A percentile compares a stretch with the other conserved stretches of the same genome.
Conservation (phyloP, 139 green algal species). For the Closterium sp. region DNA sequence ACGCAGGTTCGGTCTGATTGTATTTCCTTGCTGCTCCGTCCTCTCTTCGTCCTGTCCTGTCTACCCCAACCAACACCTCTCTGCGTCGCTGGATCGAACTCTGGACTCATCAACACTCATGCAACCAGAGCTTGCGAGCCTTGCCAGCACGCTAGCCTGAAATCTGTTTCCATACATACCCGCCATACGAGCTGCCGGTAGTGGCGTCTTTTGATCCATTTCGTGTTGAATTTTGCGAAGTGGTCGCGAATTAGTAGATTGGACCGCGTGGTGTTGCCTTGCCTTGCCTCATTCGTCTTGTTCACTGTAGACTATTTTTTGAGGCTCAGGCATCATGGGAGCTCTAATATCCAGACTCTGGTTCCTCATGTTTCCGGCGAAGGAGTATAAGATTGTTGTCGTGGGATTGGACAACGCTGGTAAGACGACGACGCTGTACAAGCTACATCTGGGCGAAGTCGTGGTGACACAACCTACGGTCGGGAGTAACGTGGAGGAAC, state of each 20-base stretch:
- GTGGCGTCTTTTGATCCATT: neutral
- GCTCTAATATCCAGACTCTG: slow-evolving; percentile 59
- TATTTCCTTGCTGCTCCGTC: neutral
- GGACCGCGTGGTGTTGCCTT: neutral
- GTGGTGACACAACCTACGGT: slow-evolving; percentile 82
- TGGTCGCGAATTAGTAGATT: neutral
- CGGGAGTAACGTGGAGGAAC: slow-evolving; percentile 84
- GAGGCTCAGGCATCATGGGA: slow-evolving; percentile 49
- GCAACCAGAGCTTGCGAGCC: neutral
- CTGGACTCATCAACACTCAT: no score
- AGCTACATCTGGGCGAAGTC: slow-evolving; percentile 80
- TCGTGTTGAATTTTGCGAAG: neutral
- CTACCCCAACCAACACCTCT: neutral
- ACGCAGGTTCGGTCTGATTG: no score
- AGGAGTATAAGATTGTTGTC: slow-evolving; percentile 84
- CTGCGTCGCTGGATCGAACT: neutral
- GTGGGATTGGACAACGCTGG: slow-evolving; percentile 90
- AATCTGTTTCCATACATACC: neutral
- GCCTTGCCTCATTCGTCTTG: neutral
- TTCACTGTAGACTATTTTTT: neutral
- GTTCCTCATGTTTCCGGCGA: slow-evolving; percentile 67
- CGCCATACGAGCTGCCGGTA: neutral
- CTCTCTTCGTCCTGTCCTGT: neutral
- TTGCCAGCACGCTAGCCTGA: neutral
- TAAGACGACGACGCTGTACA: slow-evolving; percentile 92